These are phyloP conservation scores for Boletellus ananas DNA, from an alignment of 768 basidiomycete genomes.

Conservation along the genomic window DNA sequence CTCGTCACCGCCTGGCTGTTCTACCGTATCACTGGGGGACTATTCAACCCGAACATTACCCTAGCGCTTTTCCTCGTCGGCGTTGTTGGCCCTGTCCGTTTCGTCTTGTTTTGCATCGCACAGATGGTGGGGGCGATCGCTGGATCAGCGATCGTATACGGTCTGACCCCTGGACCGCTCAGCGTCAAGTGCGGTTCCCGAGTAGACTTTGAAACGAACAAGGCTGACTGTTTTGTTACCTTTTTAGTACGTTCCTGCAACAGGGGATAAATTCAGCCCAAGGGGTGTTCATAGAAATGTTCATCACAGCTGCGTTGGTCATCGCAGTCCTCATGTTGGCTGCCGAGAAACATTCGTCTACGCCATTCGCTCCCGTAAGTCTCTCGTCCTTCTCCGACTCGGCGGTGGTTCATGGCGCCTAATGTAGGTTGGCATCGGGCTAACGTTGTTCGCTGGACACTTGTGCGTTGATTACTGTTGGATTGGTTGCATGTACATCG, in stretches of 20 bases:
- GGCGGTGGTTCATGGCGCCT: neutral
- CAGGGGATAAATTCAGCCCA: constrained; percentile 49
- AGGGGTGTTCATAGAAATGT: constrained; percentile 70
- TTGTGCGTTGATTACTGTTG: constrained; percentile 37
- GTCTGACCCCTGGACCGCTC: constrained; percentile 51
- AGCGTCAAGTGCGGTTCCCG: constrained; percentile 44
- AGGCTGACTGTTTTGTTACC: constrained; percentile 1
- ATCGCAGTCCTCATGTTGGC: constrained; percentile 71
- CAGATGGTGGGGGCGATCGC: constrained; percentile 59
- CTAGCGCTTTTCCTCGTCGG: constrained; percentile 57
- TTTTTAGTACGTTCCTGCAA: constrained; percentile 44
- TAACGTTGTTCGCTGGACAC: constrained; percentile 61
- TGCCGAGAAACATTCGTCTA: constrained; percentile 62
- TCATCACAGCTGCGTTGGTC: constrained; percentile 56
- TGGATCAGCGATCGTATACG: constrained; percentile 52
- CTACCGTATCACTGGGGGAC: constrained; percentile 58
- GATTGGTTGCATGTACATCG: neutral
- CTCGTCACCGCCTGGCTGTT: constrained; percentile 66
- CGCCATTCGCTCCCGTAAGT: constrained; percentile 63
- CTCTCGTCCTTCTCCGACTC: neutral
- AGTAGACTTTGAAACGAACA: constrained; percentile 8
- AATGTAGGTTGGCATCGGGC: constrained; percentile 55
- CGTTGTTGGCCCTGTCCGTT: constrained; percentile 50
- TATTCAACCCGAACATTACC: constrained; percentile 65
- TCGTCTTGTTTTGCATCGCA: constrained; percentile 56